Base-by-base conservation (phyloP, 371 early-diverging fungal genomes). In the Mucor irregularis region DNA sequence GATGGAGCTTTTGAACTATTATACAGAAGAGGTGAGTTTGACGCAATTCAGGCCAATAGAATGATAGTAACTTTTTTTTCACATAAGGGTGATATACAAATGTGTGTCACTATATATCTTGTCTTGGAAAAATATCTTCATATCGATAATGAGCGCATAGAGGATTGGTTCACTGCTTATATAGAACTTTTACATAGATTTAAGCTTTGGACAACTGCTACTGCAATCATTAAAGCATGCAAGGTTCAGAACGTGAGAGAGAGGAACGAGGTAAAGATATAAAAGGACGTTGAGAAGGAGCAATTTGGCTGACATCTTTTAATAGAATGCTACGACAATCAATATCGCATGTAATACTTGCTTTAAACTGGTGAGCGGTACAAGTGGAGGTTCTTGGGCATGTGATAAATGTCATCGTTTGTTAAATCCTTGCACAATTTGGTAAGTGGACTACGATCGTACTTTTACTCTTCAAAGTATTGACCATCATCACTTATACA, bases 141-240 rank as follows among this genome's bases (percentile, higher is more conserved):
- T 3, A 73, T 84, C 5, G 74, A 74, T 30, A 63, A 71, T 35
- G 67, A 77, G 16, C 71, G 76, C 13, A 57, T 82, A 35, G 86
- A 89, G 61, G 76, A 81, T 38, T 91, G 91, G 90, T 84, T 88
- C 44, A 79, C 73, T 33, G 68, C 85, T 0, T 93, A 92, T 67
- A 80, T 59, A 82, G 90, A 93, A 42, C 69, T 92, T 25, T 76
- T 93, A 8, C 86, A 85, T n/a, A 73, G 94, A 24, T 89, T 89
- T 58, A 83, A 88, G 52, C 73, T 90, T 22, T 91, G 86, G 86
- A 70, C 77, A 21, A 69, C 81, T 5, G 91, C 91, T 0, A 82
- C 89, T 0, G 80, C 76, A 0, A 65, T 92, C 0, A 80, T 89
- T 6, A 76, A 78, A 13, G 76, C 81, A 5, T 88, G 87, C 45